Evolutionary conservation across 352 stramenopile species (phyloP), one percentile per base, ranked within the genome.

Genomic region (Phytophthora boehmeriae): DNA sequence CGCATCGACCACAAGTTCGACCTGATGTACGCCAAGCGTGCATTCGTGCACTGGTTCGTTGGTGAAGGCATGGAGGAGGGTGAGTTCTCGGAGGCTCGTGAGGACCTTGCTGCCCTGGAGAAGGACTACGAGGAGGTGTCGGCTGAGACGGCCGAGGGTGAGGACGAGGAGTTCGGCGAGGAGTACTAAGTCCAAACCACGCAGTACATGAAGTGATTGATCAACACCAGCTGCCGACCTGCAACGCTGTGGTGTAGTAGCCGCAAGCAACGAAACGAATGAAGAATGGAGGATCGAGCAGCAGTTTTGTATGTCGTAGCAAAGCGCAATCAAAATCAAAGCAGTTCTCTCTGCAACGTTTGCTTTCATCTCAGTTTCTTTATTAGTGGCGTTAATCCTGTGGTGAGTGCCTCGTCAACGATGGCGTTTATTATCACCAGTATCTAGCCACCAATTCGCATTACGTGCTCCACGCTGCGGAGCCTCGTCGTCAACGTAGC

Each of bases 41-140:
- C 95, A 44, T 99, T 99, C 80, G 95, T 99, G 56, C 96, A 99
- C 85, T 99, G 97, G 96, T 98, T 98, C 70, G 96, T 98, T 36
- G 96, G 97, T 66, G 97, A 99, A 79, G 97, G 97, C 72, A 99
- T 99, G 97, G 97, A 99, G 77, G 97, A 99, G 70, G 96, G 96
- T 65, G 97, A 99, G 73, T 99, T 99, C 84, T 98, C 91, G 55
- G 97, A 99, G 65, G 97, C 97, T 58, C 93, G 96, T 82, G 96
- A 99, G 78, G 95, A 99, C 87, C 88, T 99, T 34, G 96, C 96
- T 49, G 96, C 95, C 28, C 86, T 98, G 25, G 97, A 99, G 78
- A 99, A 99, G 87, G 97, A 99, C 76, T 99, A 99, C 76, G 97
- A 99, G 68, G 97, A 99, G 71, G 96, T 99, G 56, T 97, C 92